Conservation (phyloP, 2,329 filamentous ascomycete genomes). For the Berkeleyomyces rouxiae region DNA sequence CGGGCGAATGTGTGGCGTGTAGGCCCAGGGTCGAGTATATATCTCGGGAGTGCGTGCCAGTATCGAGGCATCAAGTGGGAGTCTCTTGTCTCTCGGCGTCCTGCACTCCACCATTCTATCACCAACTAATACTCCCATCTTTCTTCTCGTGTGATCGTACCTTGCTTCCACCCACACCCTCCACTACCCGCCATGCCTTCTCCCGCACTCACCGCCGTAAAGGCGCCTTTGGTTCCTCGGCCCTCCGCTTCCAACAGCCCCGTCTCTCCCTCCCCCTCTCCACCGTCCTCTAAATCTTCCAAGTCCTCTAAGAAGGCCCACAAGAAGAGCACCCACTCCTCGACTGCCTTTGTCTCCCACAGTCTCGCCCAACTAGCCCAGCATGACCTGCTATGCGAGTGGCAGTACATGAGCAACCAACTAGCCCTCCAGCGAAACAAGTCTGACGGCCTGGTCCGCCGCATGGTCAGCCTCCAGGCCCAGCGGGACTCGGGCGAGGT, state of each 20-base stretch:
- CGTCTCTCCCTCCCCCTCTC: neutral
- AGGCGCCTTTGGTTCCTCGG: neutral
- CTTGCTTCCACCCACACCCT: neutral
- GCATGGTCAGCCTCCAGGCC: slow-evolving; percentile 8
- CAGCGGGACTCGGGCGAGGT: slow-evolving; percentile 6
- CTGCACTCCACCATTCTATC: no score
- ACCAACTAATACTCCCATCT: neutral
- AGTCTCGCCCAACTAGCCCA: slow-evolving; percentile 8
- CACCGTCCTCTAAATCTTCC: neutral
- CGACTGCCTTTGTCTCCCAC: neutral
- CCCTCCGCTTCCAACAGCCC: neutral
- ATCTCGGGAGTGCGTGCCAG: no score
- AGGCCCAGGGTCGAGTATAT: no score
- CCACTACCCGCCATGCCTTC: neutral
- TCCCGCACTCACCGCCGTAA: neutral
- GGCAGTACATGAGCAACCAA: slow-evolving; percentile 10
- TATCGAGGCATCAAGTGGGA: no score
- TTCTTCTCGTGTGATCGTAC: neutral
- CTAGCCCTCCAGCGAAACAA: slow-evolving; percentile 5
- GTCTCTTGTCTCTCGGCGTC: no score
- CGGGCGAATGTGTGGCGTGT: no score
- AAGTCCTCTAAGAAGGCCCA: neutral
- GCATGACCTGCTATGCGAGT: slow-evolving; percentile 1
- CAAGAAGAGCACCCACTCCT: neutral
- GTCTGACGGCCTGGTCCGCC: slow-evolving; percentile 8